These are phyloP conservation scores for Amphirosellinia nigrospora DNA, from an alignment of 495 filamentous ascomycete genomes.

Conservation along the genomic window DNA sequence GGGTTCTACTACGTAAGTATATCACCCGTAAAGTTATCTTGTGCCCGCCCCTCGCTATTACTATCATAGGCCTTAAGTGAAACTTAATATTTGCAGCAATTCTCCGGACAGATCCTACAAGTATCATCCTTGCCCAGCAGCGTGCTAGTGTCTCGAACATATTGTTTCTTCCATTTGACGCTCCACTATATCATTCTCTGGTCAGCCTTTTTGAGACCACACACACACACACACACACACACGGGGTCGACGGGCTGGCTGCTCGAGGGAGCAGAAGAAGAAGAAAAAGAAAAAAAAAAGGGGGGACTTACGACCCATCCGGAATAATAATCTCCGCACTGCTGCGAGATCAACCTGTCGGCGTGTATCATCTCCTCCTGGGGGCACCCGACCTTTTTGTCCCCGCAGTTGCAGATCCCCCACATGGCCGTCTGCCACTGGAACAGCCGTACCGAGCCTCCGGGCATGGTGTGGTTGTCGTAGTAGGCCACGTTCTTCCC, in stretches of 20 bases:
- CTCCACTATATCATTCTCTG: neutral
- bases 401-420: neutral
- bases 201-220: neutral
- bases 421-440: neutral
- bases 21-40: too few species aligned
- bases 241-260: too few species aligned
- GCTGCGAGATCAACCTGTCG: neutral
- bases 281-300: too few species aligned
- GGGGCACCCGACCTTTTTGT: neutral
- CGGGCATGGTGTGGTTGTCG: neutral
- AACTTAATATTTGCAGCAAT: neutral
- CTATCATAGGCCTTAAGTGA: neutral
- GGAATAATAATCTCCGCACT: neutral
- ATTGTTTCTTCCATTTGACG: neutral
- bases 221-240: neutral
- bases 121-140: neutral
- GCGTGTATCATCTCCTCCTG: neutral
- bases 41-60: neutral
- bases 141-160: neutral
- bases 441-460: neutral
- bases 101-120: neutral
- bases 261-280: too few species aligned
- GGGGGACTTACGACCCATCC: neutral
- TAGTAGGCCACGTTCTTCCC: neutral
- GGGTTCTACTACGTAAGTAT: too few species aligned